Evolutionary conservation across 2,329 filamentous ascomycete species (phyloP).

Genomic region (Trichoderma cornu-damae): DNA sequence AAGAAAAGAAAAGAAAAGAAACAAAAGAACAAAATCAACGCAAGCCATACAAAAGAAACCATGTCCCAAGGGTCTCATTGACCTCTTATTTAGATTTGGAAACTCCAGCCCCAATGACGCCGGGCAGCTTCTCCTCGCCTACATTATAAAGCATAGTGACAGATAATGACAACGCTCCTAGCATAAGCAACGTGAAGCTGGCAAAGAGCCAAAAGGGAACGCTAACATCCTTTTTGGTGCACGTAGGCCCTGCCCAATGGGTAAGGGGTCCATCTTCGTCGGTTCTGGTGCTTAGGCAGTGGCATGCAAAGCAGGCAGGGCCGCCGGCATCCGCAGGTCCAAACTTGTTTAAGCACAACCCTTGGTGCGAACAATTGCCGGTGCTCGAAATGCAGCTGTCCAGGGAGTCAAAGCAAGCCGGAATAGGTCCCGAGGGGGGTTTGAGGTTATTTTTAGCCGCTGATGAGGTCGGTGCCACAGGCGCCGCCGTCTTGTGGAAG

Average conservation of each 20-base stretch:
- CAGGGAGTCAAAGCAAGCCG: constrained; percentile 68
- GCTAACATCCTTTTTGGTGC: constrained; percentile 88
- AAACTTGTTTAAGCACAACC: constrained; percentile 67
- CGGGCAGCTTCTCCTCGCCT: constrained; percentile 81
- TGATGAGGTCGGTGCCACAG: constrained; percentile 25
- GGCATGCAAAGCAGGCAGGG: constrained; percentile 69
- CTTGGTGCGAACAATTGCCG: constrained; percentile 76
- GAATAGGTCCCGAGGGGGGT: constrained; percentile 45
- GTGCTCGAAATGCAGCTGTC: constrained; percentile 66
- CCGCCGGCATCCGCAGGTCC: constrained; percentile 38
- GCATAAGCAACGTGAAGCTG: constrained; percentile 64
- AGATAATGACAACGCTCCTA: constrained; percentile 62
- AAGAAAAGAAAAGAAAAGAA: constrained; percentile 27
- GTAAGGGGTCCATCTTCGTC: constrained; percentile 56
- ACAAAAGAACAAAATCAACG: constrained; percentile 24
- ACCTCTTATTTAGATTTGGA: constrained; percentile 54
- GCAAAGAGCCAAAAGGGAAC: constrained; percentile 83
- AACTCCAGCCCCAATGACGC: constrained; percentile 94
- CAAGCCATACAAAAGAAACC: background rate
- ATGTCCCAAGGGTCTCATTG: background rate
- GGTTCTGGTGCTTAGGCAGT: constrained; percentile 56
- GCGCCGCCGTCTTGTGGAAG: constrained; percentile 28
- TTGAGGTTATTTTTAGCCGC: constrained; percentile 34
- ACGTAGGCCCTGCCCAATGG: constrained; percentile 78
- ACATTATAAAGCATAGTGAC: constrained; percentile 78